Percentiles rank a stretch among this genome's conserved stretches.
Evolutionary conservation across 129 eudicot genomes (phyloP).

Genomic region (Kitagawia praeruptora): DNA sequence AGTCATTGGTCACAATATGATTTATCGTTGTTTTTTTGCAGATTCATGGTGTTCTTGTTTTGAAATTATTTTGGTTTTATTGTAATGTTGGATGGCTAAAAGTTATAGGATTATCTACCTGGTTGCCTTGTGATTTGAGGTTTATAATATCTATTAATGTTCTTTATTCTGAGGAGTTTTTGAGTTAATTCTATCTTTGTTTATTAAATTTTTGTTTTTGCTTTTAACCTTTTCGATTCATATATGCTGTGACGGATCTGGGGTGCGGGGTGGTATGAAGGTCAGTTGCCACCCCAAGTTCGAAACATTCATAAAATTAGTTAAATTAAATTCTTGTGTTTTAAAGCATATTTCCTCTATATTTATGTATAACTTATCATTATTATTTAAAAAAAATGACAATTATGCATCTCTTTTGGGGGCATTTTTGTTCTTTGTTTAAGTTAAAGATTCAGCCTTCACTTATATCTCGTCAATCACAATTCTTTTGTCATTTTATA

Average conservation of each 20-base stretch:
- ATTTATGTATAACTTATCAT: background rate
- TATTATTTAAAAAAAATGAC: no score
- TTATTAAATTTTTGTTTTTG: no score
- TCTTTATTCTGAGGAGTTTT: no score
- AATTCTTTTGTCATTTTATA: conserved; percentile 10
- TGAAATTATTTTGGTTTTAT: background rate
- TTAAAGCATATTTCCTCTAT: background rate
- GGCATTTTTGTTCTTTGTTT: background rate
- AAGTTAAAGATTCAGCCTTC: background rate
- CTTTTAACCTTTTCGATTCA: no score
- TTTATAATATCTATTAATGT: background rate
- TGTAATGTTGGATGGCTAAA: background rate
- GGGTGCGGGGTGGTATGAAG: no score
- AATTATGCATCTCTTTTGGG: background rate
- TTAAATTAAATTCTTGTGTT: background rate
- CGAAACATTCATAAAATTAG: background rate
- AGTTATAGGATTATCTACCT: background rate
- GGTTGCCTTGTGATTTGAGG: background rate
- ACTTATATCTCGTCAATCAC: background rate
- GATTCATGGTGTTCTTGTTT: no score
- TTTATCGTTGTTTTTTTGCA: no score
- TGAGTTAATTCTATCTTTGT: no score
- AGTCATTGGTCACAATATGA: no score
- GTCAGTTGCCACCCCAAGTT: no score
- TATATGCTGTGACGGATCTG: no score